These are phyloP conservation scores for Cadophora sp. DNA, from an alignment of 2,329 filamentous ascomycete genomes.

Conservation along the genomic window DNA sequence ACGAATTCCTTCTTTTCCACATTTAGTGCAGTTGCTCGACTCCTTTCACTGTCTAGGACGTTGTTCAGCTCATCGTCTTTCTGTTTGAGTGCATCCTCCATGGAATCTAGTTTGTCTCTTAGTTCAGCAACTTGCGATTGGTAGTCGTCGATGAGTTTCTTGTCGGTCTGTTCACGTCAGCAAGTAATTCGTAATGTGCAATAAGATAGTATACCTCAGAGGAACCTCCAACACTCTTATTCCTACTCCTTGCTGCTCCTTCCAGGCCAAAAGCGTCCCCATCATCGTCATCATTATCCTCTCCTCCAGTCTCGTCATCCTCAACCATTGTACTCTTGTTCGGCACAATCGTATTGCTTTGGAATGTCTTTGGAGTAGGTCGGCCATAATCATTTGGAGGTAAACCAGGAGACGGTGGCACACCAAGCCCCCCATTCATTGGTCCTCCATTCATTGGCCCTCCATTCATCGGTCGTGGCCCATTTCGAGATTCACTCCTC, in stretches of 20 bases:
- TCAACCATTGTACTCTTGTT: slow-evolving; percentile 99
- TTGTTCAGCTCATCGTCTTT: slow-evolving; percentile 75
- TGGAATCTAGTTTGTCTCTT: slow-evolving; percentile 72
- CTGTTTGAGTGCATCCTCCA: slow-evolving; percentile 73
- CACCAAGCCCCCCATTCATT: slow-evolving; percentile 50
- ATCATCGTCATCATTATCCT: slow-evolving; percentile 86
- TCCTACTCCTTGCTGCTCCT: slow-evolving; percentile 44
- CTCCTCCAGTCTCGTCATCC: slow-evolving; percentile 75
- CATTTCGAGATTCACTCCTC: slow-evolving; percentile 45
- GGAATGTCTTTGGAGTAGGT: slow-evolving; percentile 86
- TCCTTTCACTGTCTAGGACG: slow-evolving; percentile 65
- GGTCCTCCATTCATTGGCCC: slow-evolving; percentile 47
- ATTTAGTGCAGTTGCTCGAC: slow-evolving; percentile 57
- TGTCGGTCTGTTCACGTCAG: slow-evolving; percentile 59
- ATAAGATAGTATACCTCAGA: slow-evolving; percentile 47
- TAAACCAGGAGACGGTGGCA: slow-evolving; percentile 65
- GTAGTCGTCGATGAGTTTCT: slow-evolving; percentile 79
- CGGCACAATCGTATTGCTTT: slow-evolving; percentile 94
- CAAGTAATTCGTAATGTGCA: slow-evolving; percentile 29
- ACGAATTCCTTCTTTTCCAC: slow-evolving; percentile 75
- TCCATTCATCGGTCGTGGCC: slow-evolving; percentile 44
- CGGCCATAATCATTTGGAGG: slow-evolving; percentile 72
- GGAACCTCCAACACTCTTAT: slow-evolving; percentile 46
- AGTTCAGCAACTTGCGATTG: slow-evolving; percentile 78
- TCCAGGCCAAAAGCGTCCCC: slow-evolving; percentile 70